A percentile compares a stretch with the other conserved stretches of the same genome.
Evolutionary conservation across 2,329 filamentous ascomycete species (phyloP).

Genomic region (Venturia pyrina): DNA sequence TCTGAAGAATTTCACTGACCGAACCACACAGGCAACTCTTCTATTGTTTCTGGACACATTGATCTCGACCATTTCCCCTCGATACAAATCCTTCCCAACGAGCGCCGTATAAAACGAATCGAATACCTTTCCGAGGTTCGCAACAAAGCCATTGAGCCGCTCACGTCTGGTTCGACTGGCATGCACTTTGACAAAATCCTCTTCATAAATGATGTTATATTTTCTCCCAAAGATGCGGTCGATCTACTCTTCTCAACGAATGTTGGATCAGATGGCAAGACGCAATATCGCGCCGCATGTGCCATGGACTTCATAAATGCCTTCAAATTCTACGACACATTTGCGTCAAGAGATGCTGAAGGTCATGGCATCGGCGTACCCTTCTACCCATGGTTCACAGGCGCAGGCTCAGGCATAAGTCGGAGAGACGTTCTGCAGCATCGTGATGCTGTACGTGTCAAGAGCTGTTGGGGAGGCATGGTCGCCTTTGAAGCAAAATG

Average conservation of each 20-base stretch:
- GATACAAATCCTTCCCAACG: constrained; percentile 47
- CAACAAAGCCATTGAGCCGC: constrained; percentile 57
- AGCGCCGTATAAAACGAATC: constrained; percentile 58
- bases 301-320: constrained; percentile 61
- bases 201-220: constrained; percentile 59
- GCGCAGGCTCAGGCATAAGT: constrained; percentile 38
- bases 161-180: constrained; percentile 30
- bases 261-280: constrained; percentile 38
- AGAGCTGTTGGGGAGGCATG: constrained; percentile 71
- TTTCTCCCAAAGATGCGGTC: constrained; percentile 47
- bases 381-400: constrained; percentile 58
- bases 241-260: constrained; percentile 57
- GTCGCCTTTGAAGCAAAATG: constrained; percentile 53
- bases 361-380: constrained; percentile 54
- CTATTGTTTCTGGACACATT: constrained; percentile 51
- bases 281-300: constrained; percentile 56
- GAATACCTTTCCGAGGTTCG: constrained; percentile 63
- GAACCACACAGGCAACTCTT: not conserved
- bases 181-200: constrained; percentile 51
- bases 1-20: not conserved
- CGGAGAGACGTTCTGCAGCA: constrained; percentile 53
- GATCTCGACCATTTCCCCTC: constrained; percentile 47
- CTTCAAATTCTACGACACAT: constrained; percentile 63
- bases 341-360: constrained; percentile 57
- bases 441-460: constrained; percentile 56